These are phyloP conservation scores for Jatropha curcas DNA, from an alignment of 345 rosid species.

Conservation along the genomic window DNA sequence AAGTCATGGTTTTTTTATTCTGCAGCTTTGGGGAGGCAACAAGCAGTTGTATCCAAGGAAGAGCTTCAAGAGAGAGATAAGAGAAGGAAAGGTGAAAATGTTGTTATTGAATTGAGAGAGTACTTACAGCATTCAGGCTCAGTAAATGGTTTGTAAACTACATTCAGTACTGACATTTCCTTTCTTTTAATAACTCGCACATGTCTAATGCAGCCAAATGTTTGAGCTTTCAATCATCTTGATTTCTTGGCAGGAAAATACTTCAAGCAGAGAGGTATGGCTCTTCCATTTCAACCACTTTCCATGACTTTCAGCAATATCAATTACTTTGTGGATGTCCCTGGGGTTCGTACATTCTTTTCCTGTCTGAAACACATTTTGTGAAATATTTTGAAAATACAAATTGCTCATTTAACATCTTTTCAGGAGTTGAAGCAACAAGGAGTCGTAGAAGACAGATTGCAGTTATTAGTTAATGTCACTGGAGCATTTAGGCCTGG, in stretches of 20 bases:
- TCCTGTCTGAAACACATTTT: slow-evolving; percentile 4
- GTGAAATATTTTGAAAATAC: slow-evolving; percentile 15
- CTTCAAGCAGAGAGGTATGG: slow-evolving; percentile 93
- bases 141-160: slow-evolving; percentile 47
- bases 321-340: slow-evolving; percentile 88
- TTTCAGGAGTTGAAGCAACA: slow-evolving; percentile 90
- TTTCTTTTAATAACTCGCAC: slow-evolving; percentile 10
- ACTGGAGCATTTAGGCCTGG: slow-evolving; percentile 96
- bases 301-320: slow-evolving; percentile 85
- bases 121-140: slow-evolving; percentile 83
- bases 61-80: slow-evolving; percentile 83
- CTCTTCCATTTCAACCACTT: slow-evolving; percentile 97
- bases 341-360: slow-evolving; percentile 55
- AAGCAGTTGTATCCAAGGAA: slow-evolving; percentile 84
- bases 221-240: slow-evolving; percentile 17
- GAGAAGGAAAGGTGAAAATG: slow-evolving; percentile 75
- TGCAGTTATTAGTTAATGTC: slow-evolving; percentile 83
- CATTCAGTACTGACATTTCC: slow-evolving; percentile 15
- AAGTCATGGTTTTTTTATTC: slow-evolving; percentile 4
- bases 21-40: slow-evolving; percentile 79
- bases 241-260: slow-evolving; percentile 61
- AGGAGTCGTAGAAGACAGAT: slow-evolving; percentile 74
- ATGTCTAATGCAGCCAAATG: not conserved
- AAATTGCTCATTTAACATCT: slow-evolving; percentile 20
- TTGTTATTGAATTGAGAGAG: slow-evolving; percentile 74